Evolutionary conservation across 805 yeast genomes (phyloP), one percentile per base, ranked within the genome.

Genomic region (Saccharomycopsis fodiens): DNA sequence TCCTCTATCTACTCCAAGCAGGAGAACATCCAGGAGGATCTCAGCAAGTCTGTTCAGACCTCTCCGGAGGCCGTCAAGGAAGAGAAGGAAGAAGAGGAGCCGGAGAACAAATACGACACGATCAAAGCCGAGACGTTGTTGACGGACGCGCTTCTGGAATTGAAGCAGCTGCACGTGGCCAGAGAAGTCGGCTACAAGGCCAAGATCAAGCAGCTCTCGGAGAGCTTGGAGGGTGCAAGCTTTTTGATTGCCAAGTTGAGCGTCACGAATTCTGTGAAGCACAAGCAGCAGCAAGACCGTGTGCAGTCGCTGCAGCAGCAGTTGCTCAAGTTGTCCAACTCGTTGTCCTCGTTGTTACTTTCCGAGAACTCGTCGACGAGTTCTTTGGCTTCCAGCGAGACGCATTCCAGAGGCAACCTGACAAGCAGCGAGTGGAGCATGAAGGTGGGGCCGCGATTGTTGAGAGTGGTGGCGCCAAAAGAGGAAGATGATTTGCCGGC

Each of bases 1-100:
- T 48, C 52, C 6, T 45, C 50, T 4, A 45, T 48, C 25, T 48
- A 48, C 37, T 47, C 51, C 10, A 47, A 47, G 17, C 40, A n/a
- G 27, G 12, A 32, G 10, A 32, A 32, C 17, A 15, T 19, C 17
- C 17, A 32, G 17, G 36, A 32, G 20, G 36, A 32, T 32, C 20
- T 32, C 20, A 32, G 20, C 20, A 32, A 32, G 15, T 32, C 36
- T 6, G 8, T 10, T 17, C 15, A 15, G 3, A 39, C 46, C 12
- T 37, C 46, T 17, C 35, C 46, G 27, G 35, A 29, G 39, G 25
- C 35, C 6, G 39, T 42, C 15, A 40, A 10, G n/a, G 21, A 42
- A 39, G 35, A 21, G 3, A 17, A 39, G 7, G 20, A 16, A 3
- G 20, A 12, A 29, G 35, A 27, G 8, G 43, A 47, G 5, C 22